A percentile compares a stretch with the other conserved stretches of the same genome.
Evolutionary conservation across 2,329 filamentous ascomycete species (phyloP).

Genomic region (Beauveria sp.): DNA sequence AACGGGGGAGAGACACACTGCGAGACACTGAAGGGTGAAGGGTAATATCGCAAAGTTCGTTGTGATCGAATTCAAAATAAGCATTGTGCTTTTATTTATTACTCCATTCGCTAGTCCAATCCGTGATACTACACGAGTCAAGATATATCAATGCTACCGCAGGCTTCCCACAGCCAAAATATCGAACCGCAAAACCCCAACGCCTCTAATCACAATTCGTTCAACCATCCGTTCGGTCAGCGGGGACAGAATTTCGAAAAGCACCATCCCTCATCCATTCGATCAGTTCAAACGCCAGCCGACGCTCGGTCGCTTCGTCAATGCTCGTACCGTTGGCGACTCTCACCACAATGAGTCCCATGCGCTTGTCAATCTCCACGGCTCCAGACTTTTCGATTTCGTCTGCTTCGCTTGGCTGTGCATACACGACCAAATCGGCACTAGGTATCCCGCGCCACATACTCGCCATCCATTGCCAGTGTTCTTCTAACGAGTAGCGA

Average conservation of each 20-base stretch:
- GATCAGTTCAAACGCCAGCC: slow-evolving; percentile 79
- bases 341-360: slow-evolving; percentile 47
- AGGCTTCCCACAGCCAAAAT: not conserved
- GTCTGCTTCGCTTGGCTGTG: slow-evolving; percentile 34
- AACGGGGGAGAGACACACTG: not conserved
- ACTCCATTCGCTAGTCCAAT: slow-evolving; percentile 1
- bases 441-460: slow-evolving; percentile 83
- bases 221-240: slow-evolving; percentile 16
- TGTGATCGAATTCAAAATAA: not conserved
- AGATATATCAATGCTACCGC: not conserved
- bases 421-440: slow-evolving; percentile 70
- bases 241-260: slow-evolving; percentile 27
- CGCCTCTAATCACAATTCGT: not conserved
- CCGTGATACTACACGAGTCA: not conserved
- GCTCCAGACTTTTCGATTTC: slow-evolving; percentile 31
- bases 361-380: slow-evolving; percentile 50
- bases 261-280: slow-evolving; percentile 60
- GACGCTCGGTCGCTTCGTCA: slow-evolving; percentile 62
- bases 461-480: slow-evolving; percentile 96
- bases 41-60: not conserved
- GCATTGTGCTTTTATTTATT: not conserved
- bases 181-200: not conserved
- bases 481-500: slow-evolving; percentile 72
- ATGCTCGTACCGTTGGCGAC: slow-evolving; percentile 37
- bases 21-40: not conserved